Evolutionary conservation across 202 grass and related monocot species (phyloP).

Genomic region (Bolboschoenoplectus hybrid): DNA sequence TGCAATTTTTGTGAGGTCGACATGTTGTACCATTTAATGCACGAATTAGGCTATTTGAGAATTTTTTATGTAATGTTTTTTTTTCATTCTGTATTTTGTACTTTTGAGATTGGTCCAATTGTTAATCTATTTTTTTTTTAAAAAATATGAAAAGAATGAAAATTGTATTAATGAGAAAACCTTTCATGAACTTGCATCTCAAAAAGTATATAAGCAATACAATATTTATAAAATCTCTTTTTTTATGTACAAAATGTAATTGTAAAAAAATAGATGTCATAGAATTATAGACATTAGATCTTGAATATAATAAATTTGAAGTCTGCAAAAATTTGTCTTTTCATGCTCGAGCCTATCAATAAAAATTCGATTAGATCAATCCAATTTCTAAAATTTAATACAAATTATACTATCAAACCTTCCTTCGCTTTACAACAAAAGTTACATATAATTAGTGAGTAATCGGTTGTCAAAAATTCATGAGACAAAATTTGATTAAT

Average conservation of each 20-base stretch:
- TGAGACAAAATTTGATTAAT: too few species aligned
- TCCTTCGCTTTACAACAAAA: background rate
- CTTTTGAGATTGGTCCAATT: too few species aligned
- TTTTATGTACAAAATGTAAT: background rate
- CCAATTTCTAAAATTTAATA: too few species aligned
- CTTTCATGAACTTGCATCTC: background rate
- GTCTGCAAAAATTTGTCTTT: background rate
- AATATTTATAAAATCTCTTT: background rate
- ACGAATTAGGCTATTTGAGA: background rate
- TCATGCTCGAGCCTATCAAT: background rate
- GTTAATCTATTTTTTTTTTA: too few species aligned
- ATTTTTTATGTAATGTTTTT: background rate
- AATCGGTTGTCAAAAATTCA: too few species aligned
- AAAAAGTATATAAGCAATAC: too few species aligned
- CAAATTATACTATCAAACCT: background rate
- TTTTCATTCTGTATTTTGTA: background rate
- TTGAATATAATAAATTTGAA: too few species aligned
- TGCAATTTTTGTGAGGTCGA: slow-evolving; percentile 29
- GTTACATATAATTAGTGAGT: too few species aligned
- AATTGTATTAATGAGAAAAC: too few species aligned
- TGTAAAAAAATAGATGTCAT: background rate
- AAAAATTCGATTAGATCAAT: too few species aligned
- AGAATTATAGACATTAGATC: background rate
- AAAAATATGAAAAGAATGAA: too few species aligned
- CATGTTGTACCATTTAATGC: background rate